Evolutionary conservation across 495 filamentous ascomycete species (phyloP).

Genomic region (Glonium stellatum): DNA sequence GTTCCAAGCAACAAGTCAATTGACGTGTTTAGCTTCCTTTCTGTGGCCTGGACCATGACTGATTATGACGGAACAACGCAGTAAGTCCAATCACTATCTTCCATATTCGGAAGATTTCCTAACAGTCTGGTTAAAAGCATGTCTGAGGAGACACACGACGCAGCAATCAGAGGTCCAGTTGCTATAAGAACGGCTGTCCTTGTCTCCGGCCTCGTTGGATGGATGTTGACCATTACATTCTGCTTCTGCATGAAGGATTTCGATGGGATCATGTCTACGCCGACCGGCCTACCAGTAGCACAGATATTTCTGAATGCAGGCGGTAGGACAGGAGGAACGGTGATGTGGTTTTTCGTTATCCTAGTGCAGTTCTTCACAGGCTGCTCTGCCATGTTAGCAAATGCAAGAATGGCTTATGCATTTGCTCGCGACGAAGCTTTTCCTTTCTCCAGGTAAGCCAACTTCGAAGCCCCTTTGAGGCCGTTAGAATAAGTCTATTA

Average conservation of each 20-base stretch:
- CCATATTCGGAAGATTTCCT: constrained; percentile 10
- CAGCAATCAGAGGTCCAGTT: constrained; percentile 57
- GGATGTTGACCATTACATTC: constrained; percentile 59
- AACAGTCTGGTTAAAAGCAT: constrained; percentile 41
- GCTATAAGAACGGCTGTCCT: constrained; percentile 59
- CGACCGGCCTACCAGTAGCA: constrained; percentile 60
- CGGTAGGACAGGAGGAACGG: constrained; percentile 51
- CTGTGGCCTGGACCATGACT: constrained; percentile 68
- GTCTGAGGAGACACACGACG: constrained; percentile 69
- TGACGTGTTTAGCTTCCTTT: constrained; percentile 44
- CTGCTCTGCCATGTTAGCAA: constrained; percentile 62
- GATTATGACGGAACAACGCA: constrained; percentile 71
- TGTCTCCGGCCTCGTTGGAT: constrained; percentile 59
- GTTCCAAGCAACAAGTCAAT: background rate
- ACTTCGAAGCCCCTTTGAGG: background rate
- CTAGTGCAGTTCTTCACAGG: constrained; percentile 68
- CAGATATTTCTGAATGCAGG: constrained; percentile 67
- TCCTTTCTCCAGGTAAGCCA: constrained; percentile 53
- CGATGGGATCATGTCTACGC: constrained; percentile 53
- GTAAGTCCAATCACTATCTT: constrained; percentile 34
- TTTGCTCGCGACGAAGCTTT: constrained; percentile 65
- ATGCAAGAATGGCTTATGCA: constrained; percentile 66
- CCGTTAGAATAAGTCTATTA: background rate
- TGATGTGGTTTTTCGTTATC: constrained; percentile 65
- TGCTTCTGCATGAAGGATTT: constrained; percentile 63